A percentile compares a stretch with the other conserved stretches of the same genome.
phyloP scores from a whole-genome alignment of 202 grass and related monocot genomes.

The Eragrostis tef region DNA sequence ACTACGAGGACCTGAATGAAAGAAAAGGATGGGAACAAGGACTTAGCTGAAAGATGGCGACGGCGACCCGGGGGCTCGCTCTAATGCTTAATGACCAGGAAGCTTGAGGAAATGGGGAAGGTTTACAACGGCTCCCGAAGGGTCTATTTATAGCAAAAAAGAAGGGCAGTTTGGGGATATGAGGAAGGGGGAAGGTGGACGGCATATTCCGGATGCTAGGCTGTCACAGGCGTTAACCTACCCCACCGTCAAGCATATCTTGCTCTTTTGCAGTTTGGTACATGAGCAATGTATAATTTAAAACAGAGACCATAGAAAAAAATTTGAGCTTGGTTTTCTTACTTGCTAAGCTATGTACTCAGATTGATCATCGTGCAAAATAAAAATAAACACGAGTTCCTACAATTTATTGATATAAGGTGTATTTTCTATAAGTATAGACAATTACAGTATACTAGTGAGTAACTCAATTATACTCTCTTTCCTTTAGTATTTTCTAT shows the following conservation, averaged over 20 bases:
- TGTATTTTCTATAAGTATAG: too few species aligned
- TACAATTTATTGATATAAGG: too few species aligned
- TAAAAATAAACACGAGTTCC: too few species aligned
- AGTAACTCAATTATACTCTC: too few species aligned
- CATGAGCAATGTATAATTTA: background rate
- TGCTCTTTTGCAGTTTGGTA: background rate
- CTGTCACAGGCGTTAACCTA: conserved; percentile 22
- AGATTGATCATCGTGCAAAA: too few species aligned
- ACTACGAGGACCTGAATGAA: conserved; percentile 22
- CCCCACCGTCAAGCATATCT: background rate
- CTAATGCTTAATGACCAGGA: background rate
- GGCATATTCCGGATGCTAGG: conserved; percentile 49
- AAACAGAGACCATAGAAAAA: rapidly evolving
- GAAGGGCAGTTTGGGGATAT: conserved; percentile 42
- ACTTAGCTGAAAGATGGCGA: conserved; percentile 33
- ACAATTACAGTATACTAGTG: too few species aligned
- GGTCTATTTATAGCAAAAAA: conserved; percentile 17
- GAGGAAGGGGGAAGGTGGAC: background rate
- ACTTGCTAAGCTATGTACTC: background rate
- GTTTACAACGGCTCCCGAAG: background rate
- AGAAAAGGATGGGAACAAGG: background rate
- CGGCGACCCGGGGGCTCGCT: conserved; percentile 34
- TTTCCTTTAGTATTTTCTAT: too few species aligned
- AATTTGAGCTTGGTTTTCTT: background rate
- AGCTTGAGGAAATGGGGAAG: conserved; percentile 43